Evolutionary conservation across 352 stramenopile species (phyloP), one percentile per base, ranked within the genome.

Genomic region (Phytophthora pistaciae): DNA sequence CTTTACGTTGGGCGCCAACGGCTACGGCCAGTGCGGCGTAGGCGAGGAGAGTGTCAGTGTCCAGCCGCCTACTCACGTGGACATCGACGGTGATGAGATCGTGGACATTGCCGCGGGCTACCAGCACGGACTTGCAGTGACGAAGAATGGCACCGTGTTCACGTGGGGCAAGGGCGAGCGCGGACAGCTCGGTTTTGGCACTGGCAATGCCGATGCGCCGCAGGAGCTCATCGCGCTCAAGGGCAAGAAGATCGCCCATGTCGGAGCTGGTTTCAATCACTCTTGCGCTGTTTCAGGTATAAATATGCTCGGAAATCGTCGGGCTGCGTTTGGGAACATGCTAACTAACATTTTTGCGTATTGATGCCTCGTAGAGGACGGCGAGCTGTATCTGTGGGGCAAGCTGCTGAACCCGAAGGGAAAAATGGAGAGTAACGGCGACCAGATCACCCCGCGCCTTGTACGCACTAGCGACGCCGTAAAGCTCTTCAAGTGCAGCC

Each of bases 101-200:
- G 74, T 88, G 20, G 85, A 94, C 48, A 80, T 96, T 53, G 78
- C 86, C 21, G 84, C 85, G 29, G 89, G 89, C 5, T 96, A 88
- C 57, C 89, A 96, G 77, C 89, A 96, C 66, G 89, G 77, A 5
- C 73, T 96, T 21, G 89, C 82, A 1, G 80, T 93, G 55, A 94
- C 84, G 0, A 79, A 80, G 53, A 75, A 78, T 46, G 90, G 87
- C 21, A 84, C 85, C 7, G 88, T 95, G 5, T 96, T 90, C 67
- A 83, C 85, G 54, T 95, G 85, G 88, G 88, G 90, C 14, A 97
- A 95, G 50, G 86, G 90, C 40, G 90, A 96, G 76, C 85, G 91
- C 33, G 86, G 88, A 0, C 84, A 96, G 66, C 72, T 95, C 69
- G 88, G 89, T 27, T 94, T 90, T n/a, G 90, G 87, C 52, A 87